phyloP scores from a whole-genome alignment of 2,329 filamentous ascomycete genomes.

The Cryphonectria radicalis region DNA sequence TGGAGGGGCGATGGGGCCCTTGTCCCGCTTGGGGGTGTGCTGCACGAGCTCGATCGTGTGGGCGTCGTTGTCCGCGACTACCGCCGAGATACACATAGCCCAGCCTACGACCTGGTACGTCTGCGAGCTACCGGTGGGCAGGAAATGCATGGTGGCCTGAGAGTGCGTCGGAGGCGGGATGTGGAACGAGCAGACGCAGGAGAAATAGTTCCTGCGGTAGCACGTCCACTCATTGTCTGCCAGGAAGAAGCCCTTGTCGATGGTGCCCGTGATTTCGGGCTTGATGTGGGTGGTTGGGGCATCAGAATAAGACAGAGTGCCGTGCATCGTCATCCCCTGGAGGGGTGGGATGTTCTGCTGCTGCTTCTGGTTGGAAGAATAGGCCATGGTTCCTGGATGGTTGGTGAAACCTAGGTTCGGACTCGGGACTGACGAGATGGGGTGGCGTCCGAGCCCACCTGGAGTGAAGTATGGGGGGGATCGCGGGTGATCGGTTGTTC shows the following conservation, averaged over 20 bases:
- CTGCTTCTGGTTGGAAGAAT: constrained; percentile 44
- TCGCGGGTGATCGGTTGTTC: constrained; percentile 54
- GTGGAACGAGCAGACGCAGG: constrained; percentile 78
- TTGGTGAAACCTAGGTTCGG: constrained; percentile 49
- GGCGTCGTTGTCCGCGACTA: constrained; percentile 74
- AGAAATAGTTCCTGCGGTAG: constrained; percentile 90
- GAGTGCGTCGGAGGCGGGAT: constrained; percentile 59
- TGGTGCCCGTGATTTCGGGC: constrained; percentile 75
- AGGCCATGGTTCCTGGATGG: constrained; percentile 52
- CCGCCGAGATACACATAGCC: constrained; percentile 82
- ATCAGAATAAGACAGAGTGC: constrained; percentile 66
- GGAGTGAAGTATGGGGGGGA: constrained; percentile 53
- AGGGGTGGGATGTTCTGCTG: constrained; percentile 58
- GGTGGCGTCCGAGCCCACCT: constrained; percentile 52
- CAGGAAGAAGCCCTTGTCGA: constrained; percentile 88
- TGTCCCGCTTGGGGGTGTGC: constrained; percentile 90
- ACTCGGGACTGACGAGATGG: constrained; percentile 58
- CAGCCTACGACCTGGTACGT: constrained; percentile 73
- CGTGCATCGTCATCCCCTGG: constrained; percentile 53
- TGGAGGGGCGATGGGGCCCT: constrained; percentile 78
- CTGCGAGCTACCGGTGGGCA: constrained; percentile 53
- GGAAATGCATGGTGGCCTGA: constrained; percentile 53
- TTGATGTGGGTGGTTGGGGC: constrained; percentile 55
- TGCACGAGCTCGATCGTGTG: constrained; percentile 85
- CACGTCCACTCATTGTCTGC: constrained; percentile 87